phyloP scores from a whole-genome alignment of 208 protist species.

The Willaertia magna region DNA sequence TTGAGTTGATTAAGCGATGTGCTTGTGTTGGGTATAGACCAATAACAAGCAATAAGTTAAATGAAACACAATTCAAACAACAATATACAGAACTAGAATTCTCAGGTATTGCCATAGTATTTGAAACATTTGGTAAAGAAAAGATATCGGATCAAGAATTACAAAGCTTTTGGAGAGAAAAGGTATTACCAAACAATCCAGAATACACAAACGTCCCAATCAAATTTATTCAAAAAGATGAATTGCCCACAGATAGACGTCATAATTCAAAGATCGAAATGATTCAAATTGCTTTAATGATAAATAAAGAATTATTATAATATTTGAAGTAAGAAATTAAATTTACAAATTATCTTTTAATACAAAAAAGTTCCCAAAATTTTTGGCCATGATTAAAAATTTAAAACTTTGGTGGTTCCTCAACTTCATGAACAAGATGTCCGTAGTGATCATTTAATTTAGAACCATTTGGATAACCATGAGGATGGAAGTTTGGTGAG shows the following conservation, averaged over 20 bases:
- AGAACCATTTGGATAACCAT: background rate
- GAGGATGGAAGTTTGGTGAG: background rate
- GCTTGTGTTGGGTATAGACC: background rate
- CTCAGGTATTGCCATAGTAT: background rate
- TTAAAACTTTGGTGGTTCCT: background rate
- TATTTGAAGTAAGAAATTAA: background rate
- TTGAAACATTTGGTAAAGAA: background rate
- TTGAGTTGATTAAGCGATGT: background rate
- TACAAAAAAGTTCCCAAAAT: no score
- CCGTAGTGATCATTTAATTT: background rate
- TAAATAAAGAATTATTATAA: no score
- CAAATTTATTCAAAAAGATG: background rate
- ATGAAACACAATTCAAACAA: background rate
- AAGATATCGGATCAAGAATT: background rate
- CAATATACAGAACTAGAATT: background rate
- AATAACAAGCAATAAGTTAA: background rate
- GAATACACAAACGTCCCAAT: background rate
- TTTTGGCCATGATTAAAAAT: no score
- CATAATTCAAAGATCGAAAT: slow-evolving; percentile 1
- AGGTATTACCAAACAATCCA: background rate
- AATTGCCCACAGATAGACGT: background rate
- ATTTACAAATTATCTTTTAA: no score
- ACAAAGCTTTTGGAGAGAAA: background rate
- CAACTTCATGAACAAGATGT: background rate
- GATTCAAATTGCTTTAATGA: background rate